These are phyloP conservation scores for Datura wrightii DNA, from an alignment of 257 asterid genomes.

Conservation along the genomic window DNA sequence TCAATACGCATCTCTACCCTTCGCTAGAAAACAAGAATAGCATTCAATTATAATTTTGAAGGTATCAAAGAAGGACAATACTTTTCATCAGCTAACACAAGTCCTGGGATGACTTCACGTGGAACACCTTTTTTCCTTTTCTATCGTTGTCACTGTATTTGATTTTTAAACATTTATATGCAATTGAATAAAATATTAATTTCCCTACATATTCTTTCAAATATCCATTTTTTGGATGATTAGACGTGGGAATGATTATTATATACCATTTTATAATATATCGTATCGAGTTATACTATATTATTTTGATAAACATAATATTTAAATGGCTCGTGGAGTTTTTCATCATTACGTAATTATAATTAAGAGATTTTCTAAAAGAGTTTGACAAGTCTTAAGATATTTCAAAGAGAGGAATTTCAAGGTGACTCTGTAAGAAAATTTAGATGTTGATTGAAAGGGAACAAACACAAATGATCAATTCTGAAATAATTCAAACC, in stretches of 20 bases:
- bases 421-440: neutral
- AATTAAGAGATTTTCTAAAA: neutral
- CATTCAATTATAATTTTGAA: neutral
- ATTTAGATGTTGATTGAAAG: neutral
- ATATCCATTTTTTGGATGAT: too few relatives aligned
- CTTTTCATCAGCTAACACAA: slow-evolving; percentile 1
- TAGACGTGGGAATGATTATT: too few relatives aligned
- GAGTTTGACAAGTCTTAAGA: neutral
- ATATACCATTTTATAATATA: too few relatives aligned
- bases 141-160: neutral
- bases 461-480: too few relatives aligned
- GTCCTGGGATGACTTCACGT: slow-evolving; percentile 25
- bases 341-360: too few relatives aligned
- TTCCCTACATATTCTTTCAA: neutral
- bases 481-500: too few relatives aligned
- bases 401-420: neutral
- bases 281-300: too few relatives aligned
- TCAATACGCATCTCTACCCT: too few relatives aligned
- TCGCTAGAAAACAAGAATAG: neutral
- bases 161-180: neutral
- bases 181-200: neutral
- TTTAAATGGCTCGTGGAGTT: too few relatives aligned
- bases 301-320: too few relatives aligned
- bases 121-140: neutral
- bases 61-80: neutral